Percentiles rank a stretch among this genome's conserved stretches.
phyloP scores from a whole-genome alignment of 805 yeast species.

The Sungouiella blattae region DNA sequence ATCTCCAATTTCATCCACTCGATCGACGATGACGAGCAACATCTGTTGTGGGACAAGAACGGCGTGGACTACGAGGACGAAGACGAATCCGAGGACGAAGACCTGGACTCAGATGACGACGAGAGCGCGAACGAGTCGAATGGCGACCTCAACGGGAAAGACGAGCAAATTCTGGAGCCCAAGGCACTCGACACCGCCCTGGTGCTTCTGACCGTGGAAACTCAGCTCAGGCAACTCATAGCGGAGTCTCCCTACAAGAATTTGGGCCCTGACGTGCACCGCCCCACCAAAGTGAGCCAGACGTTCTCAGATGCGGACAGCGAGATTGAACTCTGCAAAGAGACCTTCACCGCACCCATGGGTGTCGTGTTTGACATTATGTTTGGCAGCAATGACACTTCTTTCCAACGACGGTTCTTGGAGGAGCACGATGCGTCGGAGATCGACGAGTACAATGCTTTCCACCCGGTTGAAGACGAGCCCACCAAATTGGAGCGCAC shows the following conservation, averaged over 20 bases:
- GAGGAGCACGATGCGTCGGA: conserved; percentile 63
- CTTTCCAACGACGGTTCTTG: conserved; percentile 42
- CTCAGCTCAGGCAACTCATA: conserved; percentile 25
- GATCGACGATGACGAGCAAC: conserved; percentile 14
- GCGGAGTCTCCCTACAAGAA: conserved; percentile 33
- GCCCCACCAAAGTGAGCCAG: conserved; percentile 35
- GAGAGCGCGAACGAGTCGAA: not conserved
- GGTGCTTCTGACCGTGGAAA: conserved; percentile 10
- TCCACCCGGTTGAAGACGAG: conserved; percentile 20
- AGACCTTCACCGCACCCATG: conserved; percentile 55
- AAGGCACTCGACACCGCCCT: not conserved
- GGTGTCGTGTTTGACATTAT: conserved; percentile 58
- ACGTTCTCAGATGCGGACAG: conserved; percentile 22
- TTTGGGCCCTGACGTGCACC: conserved; percentile 44
- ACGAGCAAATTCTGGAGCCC: not conserved
- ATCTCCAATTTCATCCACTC: conserved; percentile 14
- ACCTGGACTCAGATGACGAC: conserved; percentile 2
- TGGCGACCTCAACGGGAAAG: not conserved
- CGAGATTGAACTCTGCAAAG: conserved; percentile 57
- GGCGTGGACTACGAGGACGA: conserved; percentile 6
- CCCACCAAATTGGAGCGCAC: conserved; percentile 40
- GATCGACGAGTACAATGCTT: conserved; percentile 37
- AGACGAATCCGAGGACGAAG: conserved; percentile 3
- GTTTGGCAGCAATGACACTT: conserved; percentile 54
- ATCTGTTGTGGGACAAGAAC: conserved; percentile 5